Evolutionary conservation across 2,329 filamentous ascomycete genomes (phyloP), one percentile per base, ranked within the genome.

Genomic region (Phaeophleospora eucalypticola): DNA sequence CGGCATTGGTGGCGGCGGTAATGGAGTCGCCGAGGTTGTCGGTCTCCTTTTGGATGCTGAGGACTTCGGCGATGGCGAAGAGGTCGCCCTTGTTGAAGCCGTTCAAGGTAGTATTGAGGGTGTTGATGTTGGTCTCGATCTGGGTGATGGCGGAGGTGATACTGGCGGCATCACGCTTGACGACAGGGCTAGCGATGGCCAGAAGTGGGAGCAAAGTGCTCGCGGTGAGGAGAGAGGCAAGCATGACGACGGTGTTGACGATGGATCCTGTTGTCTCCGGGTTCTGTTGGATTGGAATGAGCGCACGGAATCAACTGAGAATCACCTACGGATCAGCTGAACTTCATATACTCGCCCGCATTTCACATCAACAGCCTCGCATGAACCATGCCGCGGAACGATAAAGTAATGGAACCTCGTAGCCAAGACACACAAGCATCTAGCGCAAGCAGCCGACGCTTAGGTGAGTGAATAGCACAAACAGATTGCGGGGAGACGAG

Each of bases 51-150:
- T 42, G 49, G 33, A 55, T 55, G 15, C 48, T 50, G 16, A 55
- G 42, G 17, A 52, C 52, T 29, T 48, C 48, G 41, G 50, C 16
- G 16, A 45, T 16, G 15, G 45, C 36, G 29, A 44, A 41, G 33
- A 49, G 39, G 38, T 50, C 46, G 18, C 49, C 52, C 24, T 52
- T 27, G 37, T 49, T 43, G 52, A 55, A 51, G 3, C 18, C 24
- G 19, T 27, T 44, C 4, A 44, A n/a, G 24, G 41, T 48, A 27
- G 34, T 39, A 29, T 48, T 53, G 24, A 56, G 35, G 14, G 45
- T 49, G 12, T 34, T 40, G 35, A 56, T 43, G 6, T 51, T 49
- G 40, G 47, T 45, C 10, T 43, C 39, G 35, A 56, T 46, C 18
- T 45, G 46, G 20, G 49, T 35, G 34, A 53, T 46, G 6, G 53